Evolutionary conservation across 2,329 filamentous ascomycete genomes (phyloP).

Genomic region (Trichoderma citrinoviride): DNA sequence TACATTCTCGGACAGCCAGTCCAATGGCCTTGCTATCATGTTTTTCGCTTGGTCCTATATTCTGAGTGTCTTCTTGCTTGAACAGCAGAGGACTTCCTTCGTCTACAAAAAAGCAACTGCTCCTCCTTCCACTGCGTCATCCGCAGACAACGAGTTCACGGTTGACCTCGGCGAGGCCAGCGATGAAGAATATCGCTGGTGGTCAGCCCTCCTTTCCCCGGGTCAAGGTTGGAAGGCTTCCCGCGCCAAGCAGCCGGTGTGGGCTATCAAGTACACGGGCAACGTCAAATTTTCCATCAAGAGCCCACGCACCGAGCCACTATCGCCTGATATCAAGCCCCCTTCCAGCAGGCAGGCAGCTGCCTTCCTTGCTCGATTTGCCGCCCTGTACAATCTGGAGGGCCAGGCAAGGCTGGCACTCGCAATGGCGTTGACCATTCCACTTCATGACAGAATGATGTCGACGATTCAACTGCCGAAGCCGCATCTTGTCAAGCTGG

Average conservation of each 20-base stretch:
- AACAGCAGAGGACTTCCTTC: not conserved
- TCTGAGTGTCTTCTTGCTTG: not conserved
- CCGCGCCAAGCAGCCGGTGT: not conserved
- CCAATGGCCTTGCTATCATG: constrained; percentile 11
- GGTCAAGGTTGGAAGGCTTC: constrained; percentile 17
- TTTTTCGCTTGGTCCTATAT: constrained; percentile 19
- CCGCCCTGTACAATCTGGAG: constrained; percentile 7
- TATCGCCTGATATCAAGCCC: not conserved
- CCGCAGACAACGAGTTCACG: not conserved
- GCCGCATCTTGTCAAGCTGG: not conserved
- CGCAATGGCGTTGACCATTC: constrained; percentile 15
- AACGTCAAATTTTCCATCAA: not conserved
- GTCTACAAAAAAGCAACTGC: not conserved
- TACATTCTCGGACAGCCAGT: not conserved
- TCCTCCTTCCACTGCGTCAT: not conserved
- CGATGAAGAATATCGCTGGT: constrained; percentile 20
- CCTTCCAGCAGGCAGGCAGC: constrained; percentile 5
- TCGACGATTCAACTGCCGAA: constrained; percentile 3
- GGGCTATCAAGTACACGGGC: not conserved
- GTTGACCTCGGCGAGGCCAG: constrained; percentile 12
- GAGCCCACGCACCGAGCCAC: not conserved
- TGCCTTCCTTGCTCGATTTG: constrained; percentile 21
- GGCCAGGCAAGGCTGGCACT: constrained; percentile 4
- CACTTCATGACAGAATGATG: constrained; percentile 13
- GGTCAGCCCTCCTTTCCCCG: constrained; percentile 9